A percentile compares a stretch with the other conserved stretches of the same genome.
These are phyloP conservation scores for Aspergillus pseudoterreus DNA, from an alignment of 2,329 filamentous ascomycete genomes.

Conservation along the genomic window DNA sequence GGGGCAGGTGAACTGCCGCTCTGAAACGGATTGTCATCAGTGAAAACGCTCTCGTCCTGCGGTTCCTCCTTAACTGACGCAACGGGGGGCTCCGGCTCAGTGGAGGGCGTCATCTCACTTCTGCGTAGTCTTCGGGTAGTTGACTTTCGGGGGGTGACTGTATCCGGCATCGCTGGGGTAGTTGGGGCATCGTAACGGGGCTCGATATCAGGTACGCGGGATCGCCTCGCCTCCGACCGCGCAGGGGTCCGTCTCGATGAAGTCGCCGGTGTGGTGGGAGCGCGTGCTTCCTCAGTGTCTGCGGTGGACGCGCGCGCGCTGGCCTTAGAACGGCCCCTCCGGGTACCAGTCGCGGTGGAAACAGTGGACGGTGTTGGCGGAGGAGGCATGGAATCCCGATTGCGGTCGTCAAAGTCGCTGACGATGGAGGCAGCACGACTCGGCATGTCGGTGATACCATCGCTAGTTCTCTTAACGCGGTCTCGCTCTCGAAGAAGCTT, in stretches of 20 bases:
- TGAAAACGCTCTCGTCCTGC: slow-evolving; percentile 66
- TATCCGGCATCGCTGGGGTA: slow-evolving; percentile 35
- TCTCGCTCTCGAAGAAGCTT: slow-evolving; percentile 72
- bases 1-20: slow-evolving; percentile 68
- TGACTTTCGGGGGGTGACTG: slow-evolving; percentile 36
- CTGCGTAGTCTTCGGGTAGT: slow-evolving; percentile 52
- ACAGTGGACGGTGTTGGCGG: slow-evolving; percentile 48
- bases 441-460: slow-evolving; percentile 71
- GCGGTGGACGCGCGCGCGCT: slow-evolving; percentile 45
- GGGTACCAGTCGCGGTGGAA: slow-evolving; percentile 53
- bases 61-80: slow-evolving; percentile 43
- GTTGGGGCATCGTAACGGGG: slow-evolving; percentile 28
- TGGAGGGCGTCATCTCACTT: slow-evolving; percentile 41
- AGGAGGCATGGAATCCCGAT: slow-evolving; percentile 41
- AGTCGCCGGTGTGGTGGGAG: slow-evolving; percentile 24
- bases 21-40: slow-evolving; percentile 89
- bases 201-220: slow-evolving; percentile 29
- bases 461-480: slow-evolving; percentile 78
- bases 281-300: slow-evolving; percentile 31
- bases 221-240: slow-evolving; percentile 32
- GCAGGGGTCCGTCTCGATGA: slow-evolving; percentile 30
- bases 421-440: slow-evolving; percentile 62
- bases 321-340: slow-evolving; percentile 49
- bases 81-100: slow-evolving; percentile 33
- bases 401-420: slow-evolving; percentile 57